Conservation (phyloP, 768 basidiomycete species). For the Nevesoporus exiguus region DNA sequence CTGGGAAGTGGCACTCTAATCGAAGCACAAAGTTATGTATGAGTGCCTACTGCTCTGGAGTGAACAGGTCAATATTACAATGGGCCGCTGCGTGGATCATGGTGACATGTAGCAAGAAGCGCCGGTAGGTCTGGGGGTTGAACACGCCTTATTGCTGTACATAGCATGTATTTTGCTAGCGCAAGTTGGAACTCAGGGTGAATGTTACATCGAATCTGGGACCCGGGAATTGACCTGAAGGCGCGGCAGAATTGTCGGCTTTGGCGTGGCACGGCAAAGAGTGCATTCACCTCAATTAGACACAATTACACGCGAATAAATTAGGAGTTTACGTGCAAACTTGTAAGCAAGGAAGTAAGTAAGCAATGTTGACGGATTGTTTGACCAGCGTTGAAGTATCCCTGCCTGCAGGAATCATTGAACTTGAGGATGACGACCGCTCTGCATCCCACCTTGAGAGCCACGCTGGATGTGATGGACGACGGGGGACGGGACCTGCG, state of each 20-base stretch:
- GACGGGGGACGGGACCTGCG: constrained; percentile 56
- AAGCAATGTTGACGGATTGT: constrained; percentile 81
- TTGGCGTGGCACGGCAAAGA: not conserved
- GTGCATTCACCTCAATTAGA: constrained; percentile 22
- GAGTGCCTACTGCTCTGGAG: no score
- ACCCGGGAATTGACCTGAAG: no score
- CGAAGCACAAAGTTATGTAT: no score
- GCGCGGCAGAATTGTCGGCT: no score
- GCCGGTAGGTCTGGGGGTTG: no score
- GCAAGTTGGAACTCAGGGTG: no score
- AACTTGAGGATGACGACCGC: constrained; percentile 82
- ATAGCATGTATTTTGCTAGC: no score
- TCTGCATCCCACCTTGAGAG: constrained; percentile 76
- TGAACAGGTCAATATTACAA: no score
- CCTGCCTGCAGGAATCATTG: constrained; percentile 78
- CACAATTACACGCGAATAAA: constrained; percentile 16
- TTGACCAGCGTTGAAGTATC: constrained; percentile 84
- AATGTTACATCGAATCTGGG: constrained; percentile 8
- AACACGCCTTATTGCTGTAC: no score
- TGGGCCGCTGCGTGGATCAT: no score
- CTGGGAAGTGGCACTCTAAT: no score
- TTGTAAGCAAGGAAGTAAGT: constrained; percentile 84
- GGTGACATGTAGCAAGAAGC: no score
- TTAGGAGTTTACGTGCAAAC: constrained; percentile 40
- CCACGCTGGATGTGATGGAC: constrained; percentile 84